Conservation (phyloP, 805 yeast species). For the Metschnikowia vanudenii region DNA sequence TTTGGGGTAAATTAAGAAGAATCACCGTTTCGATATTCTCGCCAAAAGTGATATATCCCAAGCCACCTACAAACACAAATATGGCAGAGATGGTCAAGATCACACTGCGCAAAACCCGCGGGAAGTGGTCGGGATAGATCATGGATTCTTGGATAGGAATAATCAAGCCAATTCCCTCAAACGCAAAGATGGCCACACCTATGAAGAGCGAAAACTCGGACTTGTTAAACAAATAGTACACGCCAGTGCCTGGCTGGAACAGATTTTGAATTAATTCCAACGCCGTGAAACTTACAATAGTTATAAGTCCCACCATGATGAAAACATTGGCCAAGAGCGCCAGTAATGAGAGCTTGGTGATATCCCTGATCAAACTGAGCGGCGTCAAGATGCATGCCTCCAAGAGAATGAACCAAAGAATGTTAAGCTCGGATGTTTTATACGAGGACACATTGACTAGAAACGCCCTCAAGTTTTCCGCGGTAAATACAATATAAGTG, state of each 20-base stretch:
- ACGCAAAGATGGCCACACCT: constrained; percentile 86
- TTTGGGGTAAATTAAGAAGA: constrained; percentile 68
- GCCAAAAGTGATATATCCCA: constrained; percentile 75
- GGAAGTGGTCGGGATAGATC: constrained; percentile 72
- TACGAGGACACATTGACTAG: constrained; percentile 47
- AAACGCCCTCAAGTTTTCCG: constrained; percentile 69
- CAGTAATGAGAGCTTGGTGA: constrained; percentile 69
- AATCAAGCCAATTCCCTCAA: constrained; percentile 80
- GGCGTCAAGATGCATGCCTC: constrained; percentile 65
- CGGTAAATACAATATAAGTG: constrained; percentile 76
- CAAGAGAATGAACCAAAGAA: constrained; percentile 46
- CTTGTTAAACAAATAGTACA: constrained; percentile 51
- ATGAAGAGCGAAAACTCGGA: constrained; percentile 67
- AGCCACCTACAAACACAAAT: constrained; percentile 60
- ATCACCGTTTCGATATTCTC: constrained; percentile 63
- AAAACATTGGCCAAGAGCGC: constrained; percentile 72
- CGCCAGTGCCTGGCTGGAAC: constrained; percentile 44
- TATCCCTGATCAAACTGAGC: constrained; percentile 69
- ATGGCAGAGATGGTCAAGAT: constrained; percentile 60
- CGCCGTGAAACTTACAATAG: constrained; percentile 57
- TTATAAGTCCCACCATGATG: constrained; percentile 62
- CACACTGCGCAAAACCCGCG: constrained; percentile 60
- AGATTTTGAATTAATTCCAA: constrained; percentile 45
- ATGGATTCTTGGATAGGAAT: constrained; percentile 82
- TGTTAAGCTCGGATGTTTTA: constrained; percentile 37